Evolutionary conservation across 225 moss, liverwort and hornwort genomes (phyloP).

Genomic region (Takakia lepidozioides): DNA sequence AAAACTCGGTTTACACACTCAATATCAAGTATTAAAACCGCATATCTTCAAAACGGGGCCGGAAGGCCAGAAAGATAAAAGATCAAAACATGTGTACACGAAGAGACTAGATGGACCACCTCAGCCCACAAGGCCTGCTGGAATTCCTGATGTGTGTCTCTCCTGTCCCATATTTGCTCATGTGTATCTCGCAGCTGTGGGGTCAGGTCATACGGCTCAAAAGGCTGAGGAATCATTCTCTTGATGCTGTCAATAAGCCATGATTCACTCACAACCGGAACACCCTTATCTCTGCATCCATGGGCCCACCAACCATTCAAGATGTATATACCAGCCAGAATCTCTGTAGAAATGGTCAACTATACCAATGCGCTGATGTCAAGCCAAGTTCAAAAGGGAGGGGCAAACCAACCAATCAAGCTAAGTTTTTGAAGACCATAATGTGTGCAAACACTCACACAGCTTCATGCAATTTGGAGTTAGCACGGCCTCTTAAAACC

Average conservation of each 20-base stretch:
- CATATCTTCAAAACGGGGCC: too few species aligned
- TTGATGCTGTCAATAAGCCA: conserved; percentile 50
- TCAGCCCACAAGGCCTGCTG: conserved; percentile 36
- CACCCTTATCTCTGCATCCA: conserved; percentile 13
- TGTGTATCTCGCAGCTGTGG: conserved; percentile 13
- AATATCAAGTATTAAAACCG: too few species aligned
- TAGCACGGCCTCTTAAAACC: conserved; percentile 26
- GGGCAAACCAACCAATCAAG: too few species aligned
- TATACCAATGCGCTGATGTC: too few species aligned
- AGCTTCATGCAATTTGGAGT: conserved; percentile 34
- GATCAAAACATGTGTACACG: background rate
- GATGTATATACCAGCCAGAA: too few species aligned
- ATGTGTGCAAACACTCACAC: conserved; percentile 15
- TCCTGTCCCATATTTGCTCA: conserved; percentile 41
- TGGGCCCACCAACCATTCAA: background rate
- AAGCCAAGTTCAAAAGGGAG: too few species aligned
- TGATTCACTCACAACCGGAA: conserved; percentile 31
- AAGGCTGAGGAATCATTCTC: conserved; percentile 19
- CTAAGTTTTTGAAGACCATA: background rate
- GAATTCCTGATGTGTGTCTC: conserved; percentile 21
- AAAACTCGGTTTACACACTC: too few species aligned
- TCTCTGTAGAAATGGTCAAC: too few species aligned
- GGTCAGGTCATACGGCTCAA: conserved; percentile 32
- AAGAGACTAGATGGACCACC: conserved; percentile 6
- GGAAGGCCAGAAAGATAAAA: background rate